These are phyloP conservation scores for Botrytis medusae DNA, from an alignment of 2,329 filamentous ascomycete species.

Conservation along the genomic window DNA sequence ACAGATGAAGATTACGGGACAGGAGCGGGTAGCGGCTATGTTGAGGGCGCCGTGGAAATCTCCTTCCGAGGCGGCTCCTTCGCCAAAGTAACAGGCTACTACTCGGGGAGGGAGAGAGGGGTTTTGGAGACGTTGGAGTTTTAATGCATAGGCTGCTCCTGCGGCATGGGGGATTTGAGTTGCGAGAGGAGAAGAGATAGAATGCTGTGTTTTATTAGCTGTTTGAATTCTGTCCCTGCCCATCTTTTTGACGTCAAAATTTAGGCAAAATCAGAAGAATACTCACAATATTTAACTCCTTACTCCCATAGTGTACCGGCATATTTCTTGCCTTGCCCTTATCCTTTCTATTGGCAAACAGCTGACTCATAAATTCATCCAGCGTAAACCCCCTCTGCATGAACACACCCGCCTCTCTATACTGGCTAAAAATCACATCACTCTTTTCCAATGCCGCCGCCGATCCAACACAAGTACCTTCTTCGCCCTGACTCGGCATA, in stretches of 20 bases:
- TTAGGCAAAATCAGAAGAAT: background rate
- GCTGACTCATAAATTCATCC: slow-evolving; percentile 89
- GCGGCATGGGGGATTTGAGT: slow-evolving; percentile 88
- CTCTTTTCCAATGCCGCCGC: slow-evolving; percentile 79
- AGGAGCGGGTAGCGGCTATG: slow-evolving; percentile 85
- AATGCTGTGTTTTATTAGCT: slow-evolving; percentile 52
- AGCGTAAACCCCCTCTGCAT: slow-evolving; percentile 84
- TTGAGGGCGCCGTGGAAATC: slow-evolving; percentile 92
- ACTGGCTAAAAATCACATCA: slow-evolving; percentile 92
- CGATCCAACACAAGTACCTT: slow-evolving; percentile 88
- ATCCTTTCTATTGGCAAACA: slow-evolving; percentile 86
- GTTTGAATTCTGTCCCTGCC: background rate
- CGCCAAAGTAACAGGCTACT: slow-evolving; percentile 83
- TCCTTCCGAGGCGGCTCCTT: slow-evolving; percentile 85
- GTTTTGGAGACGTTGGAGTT: slow-evolving; percentile 73
- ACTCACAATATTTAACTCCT: slow-evolving; percentile 76
- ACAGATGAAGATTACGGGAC: slow-evolving; percentile 86
- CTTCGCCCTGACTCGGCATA: slow-evolving; percentile 66
- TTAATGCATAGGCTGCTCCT: slow-evolving; percentile 83
- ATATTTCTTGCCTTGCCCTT: slow-evolving; percentile 84
- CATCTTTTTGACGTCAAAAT: background rate
- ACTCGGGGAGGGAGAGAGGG: slow-evolving; percentile 67
- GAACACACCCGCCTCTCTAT: slow-evolving; percentile 90
- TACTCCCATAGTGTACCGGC: slow-evolving; percentile 94
- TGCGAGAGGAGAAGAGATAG: slow-evolving; percentile 80